A percentile compares a stretch with the other conserved stretches of the same genome.
These are phyloP conservation scores for Gamarada debralockiae DNA, from an alignment of 495 filamentous ascomycete genomes.

Conservation along the genomic window DNA sequence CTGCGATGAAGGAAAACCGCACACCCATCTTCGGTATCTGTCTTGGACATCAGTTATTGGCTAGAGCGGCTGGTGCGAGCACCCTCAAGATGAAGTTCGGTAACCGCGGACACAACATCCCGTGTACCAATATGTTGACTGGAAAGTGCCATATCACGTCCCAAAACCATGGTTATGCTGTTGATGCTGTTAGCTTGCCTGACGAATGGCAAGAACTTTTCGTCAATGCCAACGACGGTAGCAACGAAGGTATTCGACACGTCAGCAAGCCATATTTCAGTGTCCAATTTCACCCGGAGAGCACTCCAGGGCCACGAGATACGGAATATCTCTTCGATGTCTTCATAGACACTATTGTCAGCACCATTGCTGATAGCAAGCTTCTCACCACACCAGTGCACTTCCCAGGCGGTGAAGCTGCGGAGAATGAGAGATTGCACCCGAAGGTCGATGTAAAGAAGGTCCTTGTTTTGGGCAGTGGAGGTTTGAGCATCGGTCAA, in stretches of 20 bases:
- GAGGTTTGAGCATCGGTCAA: conserved; percentile 93
- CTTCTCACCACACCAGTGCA: conserved; percentile 65
- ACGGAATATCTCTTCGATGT: conserved; percentile 97
- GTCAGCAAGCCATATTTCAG: conserved; percentile 85
- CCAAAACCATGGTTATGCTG: conserved; percentile 95
- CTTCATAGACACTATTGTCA: conserved; percentile 80
- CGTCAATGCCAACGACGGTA: conserved; percentile 95
- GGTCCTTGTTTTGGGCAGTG: conserved; percentile 88
- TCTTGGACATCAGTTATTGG: conserved; percentile 90
- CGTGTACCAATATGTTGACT: conserved; percentile 89
- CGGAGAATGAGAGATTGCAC: conserved; percentile 69
- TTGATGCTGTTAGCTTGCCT: conserved; percentile 73
- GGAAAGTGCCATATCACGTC: conserved; percentile 98
- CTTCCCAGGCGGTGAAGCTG: conserved; percentile 79
- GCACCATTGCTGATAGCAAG: conserved; percentile 53
- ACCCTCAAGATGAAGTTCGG: conserved; percentile 98
- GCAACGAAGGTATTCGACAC: conserved; percentile 95
- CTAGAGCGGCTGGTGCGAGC: conserved; percentile 81
- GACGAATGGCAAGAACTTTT: conserved; percentile 87
- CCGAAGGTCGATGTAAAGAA: conserved; percentile 87
- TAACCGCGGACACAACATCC: conserved; percentile 98
- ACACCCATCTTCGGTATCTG: conserved; percentile 97
- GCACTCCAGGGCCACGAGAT: conserved; percentile 91
- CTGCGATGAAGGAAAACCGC: conserved; percentile 65
- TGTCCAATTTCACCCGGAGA: conserved; percentile 98